These are phyloP conservation scores for Apophysomyces variabilis DNA, from an alignment of 371 early-diverging fungal species.

Conservation along the genomic window DNA sequence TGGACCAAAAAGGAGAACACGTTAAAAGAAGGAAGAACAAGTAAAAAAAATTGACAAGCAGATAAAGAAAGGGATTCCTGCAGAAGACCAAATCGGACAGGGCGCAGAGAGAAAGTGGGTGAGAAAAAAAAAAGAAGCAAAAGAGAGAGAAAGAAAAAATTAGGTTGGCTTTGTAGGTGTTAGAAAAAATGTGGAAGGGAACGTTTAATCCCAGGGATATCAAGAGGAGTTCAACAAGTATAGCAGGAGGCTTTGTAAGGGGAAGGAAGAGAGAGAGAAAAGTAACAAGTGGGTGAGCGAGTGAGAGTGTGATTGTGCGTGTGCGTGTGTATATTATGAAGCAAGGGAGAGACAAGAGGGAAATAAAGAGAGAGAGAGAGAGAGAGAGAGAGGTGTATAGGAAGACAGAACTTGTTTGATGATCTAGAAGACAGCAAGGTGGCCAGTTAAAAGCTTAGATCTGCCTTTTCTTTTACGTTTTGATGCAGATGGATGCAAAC, in stretches of 20 bases:
- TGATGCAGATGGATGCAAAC: conserved; percentile 6
- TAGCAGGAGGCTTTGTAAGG: not conserved
- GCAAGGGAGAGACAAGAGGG: too few relatives aligned
- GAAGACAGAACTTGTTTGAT: not conserved
- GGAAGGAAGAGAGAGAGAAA: not conserved
- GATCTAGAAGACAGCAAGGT: conserved; percentile 9
- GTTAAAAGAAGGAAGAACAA: not conserved
- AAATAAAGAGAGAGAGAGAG: not conserved
- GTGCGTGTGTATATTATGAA: too few relatives aligned
- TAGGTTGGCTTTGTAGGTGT: conserved; percentile 8
- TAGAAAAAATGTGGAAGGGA: conserved; percentile 8
- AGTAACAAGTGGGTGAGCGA: too few relatives aligned
- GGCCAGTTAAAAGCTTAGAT: conserved; percentile 8
- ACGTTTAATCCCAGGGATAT: conserved; percentile 8
- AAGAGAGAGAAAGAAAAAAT: not conserved
- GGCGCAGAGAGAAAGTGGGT: not conserved
- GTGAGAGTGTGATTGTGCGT: too few relatives aligned
- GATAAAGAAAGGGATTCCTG: conserved; percentile 1
- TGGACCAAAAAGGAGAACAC: not conserved
- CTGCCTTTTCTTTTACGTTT: conserved; percentile 7
- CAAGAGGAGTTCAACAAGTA: conserved; percentile 8
- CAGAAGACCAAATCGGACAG: not conserved
- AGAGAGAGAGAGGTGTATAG: too few relatives aligned
- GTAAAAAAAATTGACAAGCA: not conserved
- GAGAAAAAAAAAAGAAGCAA: not conserved